Conservation (phyloP, 140 eudicot genomes). For the Flaveria floridana region DNA sequence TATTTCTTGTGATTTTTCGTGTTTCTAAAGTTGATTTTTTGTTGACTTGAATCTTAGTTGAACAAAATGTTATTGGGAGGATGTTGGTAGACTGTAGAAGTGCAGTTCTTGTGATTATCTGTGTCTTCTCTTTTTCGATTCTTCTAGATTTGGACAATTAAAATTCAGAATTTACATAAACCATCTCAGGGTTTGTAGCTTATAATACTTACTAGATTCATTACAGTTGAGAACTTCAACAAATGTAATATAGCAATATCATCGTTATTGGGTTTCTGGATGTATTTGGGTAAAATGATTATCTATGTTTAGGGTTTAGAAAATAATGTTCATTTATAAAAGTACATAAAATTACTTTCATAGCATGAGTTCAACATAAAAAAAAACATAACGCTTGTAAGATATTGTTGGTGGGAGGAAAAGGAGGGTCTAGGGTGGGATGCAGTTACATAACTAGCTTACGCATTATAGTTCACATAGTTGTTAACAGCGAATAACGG, state of each 20-base stretch:
- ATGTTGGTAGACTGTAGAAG: too few relatives aligned
- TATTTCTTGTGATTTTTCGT: background rate
- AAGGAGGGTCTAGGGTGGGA: too few relatives aligned
- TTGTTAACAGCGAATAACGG: too few relatives aligned
- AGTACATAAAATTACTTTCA: background rate
- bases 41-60: background rate
- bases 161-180: background rate
- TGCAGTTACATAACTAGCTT: background rate
- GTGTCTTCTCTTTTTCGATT: background rate
- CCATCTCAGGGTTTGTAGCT: conserved; percentile 14
- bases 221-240: background rate
- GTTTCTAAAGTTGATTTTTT: conserved; percentile 17
- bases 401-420: background rate
- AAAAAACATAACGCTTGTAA: background rate
- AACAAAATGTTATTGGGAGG: background rate
- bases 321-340: background rate
- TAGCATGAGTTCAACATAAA: background rate
- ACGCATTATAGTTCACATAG: background rate
- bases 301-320: background rate
- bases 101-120: background rate
- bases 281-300: conserved; percentile 1
- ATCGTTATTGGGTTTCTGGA: background rate
- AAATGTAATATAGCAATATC: background rate
- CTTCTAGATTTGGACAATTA: background rate
- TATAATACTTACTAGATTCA: background rate